Percentiles rank a stretch among this genome's conserved stretches.
Evolutionary conservation across 768 basidiomycete species (phyloP).

Genomic region (Rubroboletus satanas): DNA sequence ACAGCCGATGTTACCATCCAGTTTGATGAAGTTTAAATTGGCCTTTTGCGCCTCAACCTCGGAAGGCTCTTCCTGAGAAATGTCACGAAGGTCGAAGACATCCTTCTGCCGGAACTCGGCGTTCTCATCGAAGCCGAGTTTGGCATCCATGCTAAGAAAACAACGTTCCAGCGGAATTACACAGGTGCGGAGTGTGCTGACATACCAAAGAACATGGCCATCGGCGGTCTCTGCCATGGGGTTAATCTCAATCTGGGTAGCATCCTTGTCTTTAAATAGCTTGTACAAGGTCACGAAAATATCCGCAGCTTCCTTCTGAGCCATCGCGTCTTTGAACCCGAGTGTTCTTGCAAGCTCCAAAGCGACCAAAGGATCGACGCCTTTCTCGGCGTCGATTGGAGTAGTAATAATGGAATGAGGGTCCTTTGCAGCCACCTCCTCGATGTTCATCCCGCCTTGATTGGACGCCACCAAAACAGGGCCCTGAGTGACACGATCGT

Average conservation of each 20-base stretch:
- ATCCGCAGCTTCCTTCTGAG: slow-evolving; percentile 83
- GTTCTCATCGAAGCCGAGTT: slow-evolving; percentile 99
- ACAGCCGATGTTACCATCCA: slow-evolving; percentile 96
- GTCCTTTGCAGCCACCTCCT: slow-evolving; percentile 96
- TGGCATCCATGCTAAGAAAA: slow-evolving; percentile 90
- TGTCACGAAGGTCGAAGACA: slow-evolving; percentile 83
- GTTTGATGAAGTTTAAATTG: slow-evolving; percentile 97
- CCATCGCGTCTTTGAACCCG: slow-evolving; percentile 71
- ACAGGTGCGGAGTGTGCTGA: not conserved
- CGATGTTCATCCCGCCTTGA: slow-evolving; percentile 99
- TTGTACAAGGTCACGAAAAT: slow-evolving; percentile 93
- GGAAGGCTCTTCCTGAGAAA: slow-evolving; percentile 92
- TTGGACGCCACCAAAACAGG: slow-evolving; percentile 91
- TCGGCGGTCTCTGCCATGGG: slow-evolving; percentile 91
- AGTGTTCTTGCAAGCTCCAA: slow-evolving; percentile 81
- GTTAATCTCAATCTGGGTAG: slow-evolving; percentile 99
- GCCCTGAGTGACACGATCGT: slow-evolving; percentile 85
- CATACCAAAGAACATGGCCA: slow-evolving; percentile 89
- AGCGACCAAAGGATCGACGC: slow-evolving; percentile 70
- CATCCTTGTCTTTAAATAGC: slow-evolving; percentile 98
- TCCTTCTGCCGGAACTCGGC: slow-evolving; percentile 97
- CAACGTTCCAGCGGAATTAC: not conserved
- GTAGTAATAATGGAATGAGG: slow-evolving; percentile 94
- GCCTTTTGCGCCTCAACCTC: slow-evolving; percentile 98
- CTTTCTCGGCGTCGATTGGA: slow-evolving; percentile 80